A percentile compares a stretch with the other conserved stretches of the same genome.
Evolutionary conservation across 2,329 filamentous ascomycete genomes (phyloP).

Genomic region (Teratosphaeria epicoccoides): DNA sequence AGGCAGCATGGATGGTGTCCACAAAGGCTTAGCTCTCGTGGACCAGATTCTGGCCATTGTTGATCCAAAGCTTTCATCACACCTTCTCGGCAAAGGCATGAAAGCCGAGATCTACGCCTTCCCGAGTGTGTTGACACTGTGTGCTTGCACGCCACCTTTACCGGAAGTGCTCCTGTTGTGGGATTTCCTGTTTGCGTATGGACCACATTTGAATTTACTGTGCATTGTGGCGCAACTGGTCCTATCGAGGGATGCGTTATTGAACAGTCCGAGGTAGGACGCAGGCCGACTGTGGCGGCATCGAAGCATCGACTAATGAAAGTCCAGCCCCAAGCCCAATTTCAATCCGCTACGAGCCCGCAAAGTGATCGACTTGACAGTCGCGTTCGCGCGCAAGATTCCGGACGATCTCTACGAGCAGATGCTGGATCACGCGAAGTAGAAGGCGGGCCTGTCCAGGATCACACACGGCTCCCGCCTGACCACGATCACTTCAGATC

Average conservation of each 20-base stretch:
- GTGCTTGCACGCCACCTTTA: constrained; percentile 87
- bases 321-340: constrained; percentile 61
- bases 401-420: constrained; percentile 84
- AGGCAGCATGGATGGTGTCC: constrained; percentile 93
- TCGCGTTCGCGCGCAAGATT: constrained; percentile 80
- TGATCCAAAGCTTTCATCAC: constrained; percentile 73
- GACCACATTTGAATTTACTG: constrained; percentile 84
- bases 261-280: constrained; percentile 69
- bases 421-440: constrained; percentile 78
- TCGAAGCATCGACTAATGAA: constrained; percentile 12
- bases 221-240: constrained; percentile 95
- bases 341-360: constrained; percentile 25
- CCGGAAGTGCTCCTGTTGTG: constrained; percentile 87
- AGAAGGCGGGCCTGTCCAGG: not conserved
- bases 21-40: constrained; percentile 79
- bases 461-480: not conserved
- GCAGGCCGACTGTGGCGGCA: not conserved
- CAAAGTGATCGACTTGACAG: constrained; percentile 48
- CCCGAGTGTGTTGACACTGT: constrained; percentile 85
- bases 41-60: constrained; percentile 88
- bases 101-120: constrained; percentile 95
- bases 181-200: constrained; percentile 97
- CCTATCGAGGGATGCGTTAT: constrained; percentile 71
- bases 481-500: not conserved
- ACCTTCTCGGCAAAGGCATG: constrained; percentile 76